Evolutionary conservation across 179 eudicot species (phyloP).

Genomic region (Beta lomatogona): DNA sequence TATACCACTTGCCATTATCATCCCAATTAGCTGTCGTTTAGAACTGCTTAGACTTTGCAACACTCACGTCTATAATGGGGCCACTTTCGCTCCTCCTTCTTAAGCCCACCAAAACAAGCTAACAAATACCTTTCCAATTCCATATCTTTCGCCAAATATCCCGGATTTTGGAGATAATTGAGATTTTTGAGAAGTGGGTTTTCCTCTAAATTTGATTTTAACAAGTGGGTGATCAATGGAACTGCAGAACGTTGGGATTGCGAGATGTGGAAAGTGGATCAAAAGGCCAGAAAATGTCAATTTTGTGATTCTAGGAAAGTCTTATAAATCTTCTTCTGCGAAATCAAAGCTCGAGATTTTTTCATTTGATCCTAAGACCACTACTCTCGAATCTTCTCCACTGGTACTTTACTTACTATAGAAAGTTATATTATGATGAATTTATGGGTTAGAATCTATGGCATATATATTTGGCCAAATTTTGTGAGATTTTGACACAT

Average conservation of each 20-base stretch:
- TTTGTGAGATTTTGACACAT: no score
- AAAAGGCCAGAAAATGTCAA: constrained; percentile 82
- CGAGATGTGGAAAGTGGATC: constrained; percentile 81
- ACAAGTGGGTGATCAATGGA: constrained; percentile 15
- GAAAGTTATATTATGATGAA: no score
- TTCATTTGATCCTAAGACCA: constrained; percentile 53
- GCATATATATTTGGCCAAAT: no score
- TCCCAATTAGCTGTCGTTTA: constrained; percentile 10
- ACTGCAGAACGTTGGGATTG: constrained; percentile 41
- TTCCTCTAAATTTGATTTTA: neutral
- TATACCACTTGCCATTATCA: neutral
- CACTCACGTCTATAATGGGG: neutral
- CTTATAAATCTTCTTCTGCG: constrained; percentile 27
- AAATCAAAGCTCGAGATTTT: constrained; percentile 64
- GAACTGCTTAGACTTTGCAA: neutral
- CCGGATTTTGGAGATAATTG: neutral
- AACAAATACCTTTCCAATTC: neutral
- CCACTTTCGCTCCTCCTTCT: neutral
- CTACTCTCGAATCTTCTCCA: constrained; percentile 70
- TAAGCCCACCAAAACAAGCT: neutral
- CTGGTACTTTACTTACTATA: constrained; percentile 37
- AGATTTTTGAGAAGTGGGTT: neutral
- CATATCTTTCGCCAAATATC: neutral
- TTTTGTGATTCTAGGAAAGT: constrained; percentile 63
- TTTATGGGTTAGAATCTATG: no score